These are phyloP conservation scores for Plantago lanceolata DNA, from an alignment of 305 asterid genomes.

Conservation along the genomic window DNA sequence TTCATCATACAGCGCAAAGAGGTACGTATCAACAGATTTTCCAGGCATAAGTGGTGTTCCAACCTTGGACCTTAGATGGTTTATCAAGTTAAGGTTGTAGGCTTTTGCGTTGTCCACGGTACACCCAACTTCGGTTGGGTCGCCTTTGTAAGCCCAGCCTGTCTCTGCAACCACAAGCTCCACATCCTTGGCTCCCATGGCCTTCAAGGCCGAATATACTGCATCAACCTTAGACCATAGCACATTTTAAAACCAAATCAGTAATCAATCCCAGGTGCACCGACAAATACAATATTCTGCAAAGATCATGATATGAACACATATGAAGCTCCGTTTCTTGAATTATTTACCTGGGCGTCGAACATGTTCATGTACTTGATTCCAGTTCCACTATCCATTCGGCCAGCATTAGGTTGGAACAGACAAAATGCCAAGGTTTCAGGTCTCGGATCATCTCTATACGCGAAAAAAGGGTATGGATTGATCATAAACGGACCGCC, in stretches of 20 bases:
- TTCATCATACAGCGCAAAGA: constrained; percentile 93
- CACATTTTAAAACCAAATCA: background rate
- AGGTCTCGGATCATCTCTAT: constrained; percentile 70
- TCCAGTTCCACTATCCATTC: constrained; percentile 57
- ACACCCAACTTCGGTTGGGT: constrained; percentile 69
- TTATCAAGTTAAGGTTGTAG: constrained; percentile 79
- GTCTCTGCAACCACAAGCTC: constrained; percentile 97
- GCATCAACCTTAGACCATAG: constrained; percentile 66
- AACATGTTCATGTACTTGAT: constrained; percentile 96
- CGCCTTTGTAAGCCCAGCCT: constrained; percentile 99
- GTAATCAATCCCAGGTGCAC: no score
- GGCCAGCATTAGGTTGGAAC: constrained; percentile 89
- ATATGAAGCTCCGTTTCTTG: no score
- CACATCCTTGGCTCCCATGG: constrained; percentile 64
- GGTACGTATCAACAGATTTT: constrained; percentile 79
- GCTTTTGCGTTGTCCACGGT: constrained; percentile 76
- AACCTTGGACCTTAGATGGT: constrained; percentile 68
- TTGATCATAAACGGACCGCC: constrained; percentile 88
- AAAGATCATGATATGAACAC: no score
- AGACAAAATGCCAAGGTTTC: constrained; percentile 79
- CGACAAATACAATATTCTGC: no score
- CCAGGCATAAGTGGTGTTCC: constrained; percentile 99
- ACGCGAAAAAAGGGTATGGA: constrained; percentile 91
- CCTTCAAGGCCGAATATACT: constrained; percentile 71
- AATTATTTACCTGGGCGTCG: constrained; percentile 98